Conservation (phyloP, 768 basidiomycete species). For the Cyathus striatus region DNA sequence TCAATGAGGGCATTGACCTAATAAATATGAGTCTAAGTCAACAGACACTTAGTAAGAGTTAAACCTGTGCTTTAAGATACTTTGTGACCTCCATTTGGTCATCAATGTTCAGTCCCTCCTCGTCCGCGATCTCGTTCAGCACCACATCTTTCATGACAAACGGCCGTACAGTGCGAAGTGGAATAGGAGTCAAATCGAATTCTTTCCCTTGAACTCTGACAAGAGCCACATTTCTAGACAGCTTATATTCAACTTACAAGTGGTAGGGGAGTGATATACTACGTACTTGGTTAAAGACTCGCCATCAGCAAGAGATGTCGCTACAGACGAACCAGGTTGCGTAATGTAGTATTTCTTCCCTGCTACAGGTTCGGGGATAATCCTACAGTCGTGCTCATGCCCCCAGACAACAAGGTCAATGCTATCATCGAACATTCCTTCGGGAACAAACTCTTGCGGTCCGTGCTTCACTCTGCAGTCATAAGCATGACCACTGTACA, state of each 20-base stretch:
- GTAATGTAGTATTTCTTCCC: constrained; percentile 89
- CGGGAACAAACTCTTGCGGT: constrained; percentile 91
- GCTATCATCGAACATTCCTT: constrained; percentile 95
- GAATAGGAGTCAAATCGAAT: constrained; percentile 80
- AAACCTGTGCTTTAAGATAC: constrained; percentile 64
- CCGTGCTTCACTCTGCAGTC: constrained; percentile 83
- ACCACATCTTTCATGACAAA: constrained; percentile 85
- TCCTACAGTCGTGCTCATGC: constrained; percentile 97
- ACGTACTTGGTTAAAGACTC: constrained; percentile 87
- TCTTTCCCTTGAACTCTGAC: constrained; percentile 85
- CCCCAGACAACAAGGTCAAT: constrained; percentile 96
- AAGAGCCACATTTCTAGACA: constrained; percentile 88
- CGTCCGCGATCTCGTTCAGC: constrained; percentile 73
- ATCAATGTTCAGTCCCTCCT: constrained; percentile 67
- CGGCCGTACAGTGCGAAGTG: constrained; percentile 88
- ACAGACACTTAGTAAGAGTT: background rate
- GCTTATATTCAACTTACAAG: too few relatives aligned
- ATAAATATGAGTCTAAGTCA: background rate
- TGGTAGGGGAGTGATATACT: too few relatives aligned
- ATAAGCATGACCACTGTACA: background rate
- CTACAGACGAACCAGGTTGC: constrained; percentile 94
- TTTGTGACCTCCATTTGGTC: constrained; percentile 83
- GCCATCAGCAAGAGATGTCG: constrained; percentile 91
- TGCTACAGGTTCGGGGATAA: constrained; percentile 84
- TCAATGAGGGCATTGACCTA: constrained; percentile 79